Conservation (phyloP, 495 filamentous ascomycete genomes). For the Penicillium fimorum region DNA sequence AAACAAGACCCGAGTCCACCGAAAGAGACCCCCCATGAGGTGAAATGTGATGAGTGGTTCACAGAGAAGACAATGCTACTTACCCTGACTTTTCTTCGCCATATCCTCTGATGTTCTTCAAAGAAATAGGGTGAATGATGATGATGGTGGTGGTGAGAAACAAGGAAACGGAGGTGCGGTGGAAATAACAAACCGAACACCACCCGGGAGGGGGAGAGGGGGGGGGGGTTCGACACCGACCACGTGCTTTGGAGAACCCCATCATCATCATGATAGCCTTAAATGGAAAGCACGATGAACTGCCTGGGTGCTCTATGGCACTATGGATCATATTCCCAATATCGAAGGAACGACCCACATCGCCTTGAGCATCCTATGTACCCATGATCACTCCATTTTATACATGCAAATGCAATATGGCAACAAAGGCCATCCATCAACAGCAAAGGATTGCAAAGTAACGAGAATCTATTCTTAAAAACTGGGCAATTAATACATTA, state of each 20-base stretch:
- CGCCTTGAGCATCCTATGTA: no score
- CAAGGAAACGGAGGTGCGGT: background rate
- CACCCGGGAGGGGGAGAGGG: no score
- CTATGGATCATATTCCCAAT: background rate
- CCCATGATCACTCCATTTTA: no score
- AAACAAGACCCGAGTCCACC: background rate
- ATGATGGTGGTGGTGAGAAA: background rate
- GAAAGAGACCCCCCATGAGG: background rate
- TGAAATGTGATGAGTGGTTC: background rate
- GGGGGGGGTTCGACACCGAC: background rate
- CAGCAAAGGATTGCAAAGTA: no score
- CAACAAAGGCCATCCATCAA: no score
- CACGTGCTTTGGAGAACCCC: background rate
- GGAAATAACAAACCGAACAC: background rate
- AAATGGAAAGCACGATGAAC: no score
- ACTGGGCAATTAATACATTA: background rate
- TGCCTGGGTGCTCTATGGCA: no score
- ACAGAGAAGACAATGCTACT: background rate
- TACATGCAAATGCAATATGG: no score
- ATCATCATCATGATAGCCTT: no score
- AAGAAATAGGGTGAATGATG: background rate
- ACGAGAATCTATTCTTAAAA: background rate
- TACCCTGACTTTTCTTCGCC: background rate
- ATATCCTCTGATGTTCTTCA: background rate
- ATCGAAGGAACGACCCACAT: background rate